A percentile compares a stretch with the other conserved stretches of the same genome.
These are phyloP conservation scores for Hericium alpestre DNA, from an alignment of 768 basidiomycete genomes.

Conservation along the genomic window DNA sequence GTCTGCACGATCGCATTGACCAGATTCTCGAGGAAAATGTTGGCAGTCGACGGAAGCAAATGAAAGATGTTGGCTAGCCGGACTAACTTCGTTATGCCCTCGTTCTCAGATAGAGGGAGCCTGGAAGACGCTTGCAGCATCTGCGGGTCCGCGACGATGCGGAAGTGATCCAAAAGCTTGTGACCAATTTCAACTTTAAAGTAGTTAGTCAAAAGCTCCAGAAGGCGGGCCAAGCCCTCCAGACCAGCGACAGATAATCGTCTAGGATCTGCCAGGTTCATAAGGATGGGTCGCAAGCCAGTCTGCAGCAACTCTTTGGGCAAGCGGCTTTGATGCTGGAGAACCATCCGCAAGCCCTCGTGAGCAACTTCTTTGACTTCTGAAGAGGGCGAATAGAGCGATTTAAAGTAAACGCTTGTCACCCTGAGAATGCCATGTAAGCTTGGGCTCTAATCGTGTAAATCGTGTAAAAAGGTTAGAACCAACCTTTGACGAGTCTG, in stretches of 20 bases:
- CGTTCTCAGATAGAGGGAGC: conserved; percentile 75
- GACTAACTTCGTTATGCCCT: conserved; percentile 86
- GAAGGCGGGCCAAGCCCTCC: conserved; percentile 86
- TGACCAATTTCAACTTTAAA: conserved; percentile 99
- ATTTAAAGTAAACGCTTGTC: conserved; percentile 95
- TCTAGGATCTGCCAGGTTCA: conserved; percentile 96
- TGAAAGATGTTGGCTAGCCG: conserved; percentile 97
- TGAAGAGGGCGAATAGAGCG: conserved; percentile 80
- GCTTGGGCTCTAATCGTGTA: not conserved
- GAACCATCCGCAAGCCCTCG: conserved; percentile 81
- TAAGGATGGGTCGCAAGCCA: conserved; percentile 89
- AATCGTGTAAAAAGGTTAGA: not conserved
- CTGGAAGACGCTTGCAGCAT: conserved; percentile 73
- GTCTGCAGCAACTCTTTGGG: conserved; percentile 94
- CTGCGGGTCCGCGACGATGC: conserved; percentile 81
- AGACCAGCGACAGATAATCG: conserved; percentile 84
- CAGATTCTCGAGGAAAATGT: conserved; percentile 83
- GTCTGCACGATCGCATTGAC: conserved; percentile 84
- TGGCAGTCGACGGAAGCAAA: conserved; percentile 85
- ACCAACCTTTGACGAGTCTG: conserved; percentile 76
- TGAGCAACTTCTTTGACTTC: conserved; percentile 96
- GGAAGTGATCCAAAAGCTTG: conserved; percentile 94
- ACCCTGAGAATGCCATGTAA: conserved; percentile 40
- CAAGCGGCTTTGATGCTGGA: conserved; percentile 80
- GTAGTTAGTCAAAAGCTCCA: conserved; percentile 93